phyloP scores from a whole-genome alignment of 352 stramenopile species.

The Phytophthora foliorum region DNA sequence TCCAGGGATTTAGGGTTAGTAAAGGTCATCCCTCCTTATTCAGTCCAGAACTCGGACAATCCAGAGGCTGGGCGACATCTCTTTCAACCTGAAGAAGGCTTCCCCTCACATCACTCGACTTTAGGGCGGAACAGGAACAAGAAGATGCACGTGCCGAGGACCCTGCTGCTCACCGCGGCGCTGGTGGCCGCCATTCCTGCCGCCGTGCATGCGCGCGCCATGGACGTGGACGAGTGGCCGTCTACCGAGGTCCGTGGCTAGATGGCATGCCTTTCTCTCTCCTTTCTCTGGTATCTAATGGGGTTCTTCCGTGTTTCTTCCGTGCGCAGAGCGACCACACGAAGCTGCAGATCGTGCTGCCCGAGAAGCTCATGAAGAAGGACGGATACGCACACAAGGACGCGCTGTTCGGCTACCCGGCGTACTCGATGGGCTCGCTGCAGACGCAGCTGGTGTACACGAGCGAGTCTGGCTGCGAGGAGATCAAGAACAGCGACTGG shows the following conservation, averaged over 20 bases:
- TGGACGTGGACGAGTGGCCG: constrained; percentile 88
- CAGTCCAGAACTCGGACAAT: not conserved
- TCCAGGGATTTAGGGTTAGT: constrained; percentile 25
- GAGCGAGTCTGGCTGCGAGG: constrained; percentile 78
- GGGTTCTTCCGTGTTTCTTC: not conserved
- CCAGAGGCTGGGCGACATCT: constrained; percentile 18
- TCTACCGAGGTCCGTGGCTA: constrained; percentile 73
- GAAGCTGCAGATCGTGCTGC: constrained; percentile 91
- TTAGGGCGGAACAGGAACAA: constrained; percentile 32
- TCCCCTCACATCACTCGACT: constrained; percentile 34
- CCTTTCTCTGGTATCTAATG: constrained; percentile 7
- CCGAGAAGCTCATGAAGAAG: constrained; percentile 90
- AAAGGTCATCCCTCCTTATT: constrained; percentile 29
- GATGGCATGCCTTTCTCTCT: not conserved
- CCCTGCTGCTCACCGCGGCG: constrained; percentile 29
- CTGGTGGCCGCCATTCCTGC: constrained; percentile 28
- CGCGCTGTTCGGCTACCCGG: constrained; percentile 96
- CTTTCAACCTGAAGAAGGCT: constrained; percentile 33
- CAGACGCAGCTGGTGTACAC: constrained; percentile 93
- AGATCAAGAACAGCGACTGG: constrained; percentile 86
- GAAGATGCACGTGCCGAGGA: constrained; percentile 35
- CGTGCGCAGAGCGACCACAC: constrained; percentile 81
- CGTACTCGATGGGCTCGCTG: constrained; percentile 91
- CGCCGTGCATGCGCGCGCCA: constrained; percentile 47
- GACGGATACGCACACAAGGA: constrained; percentile 97